These are phyloP conservation scores for Phaeosphaeriaceae sp. DNA, from an alignment of 2,329 filamentous ascomycete genomes.

Conservation along the genomic window DNA sequence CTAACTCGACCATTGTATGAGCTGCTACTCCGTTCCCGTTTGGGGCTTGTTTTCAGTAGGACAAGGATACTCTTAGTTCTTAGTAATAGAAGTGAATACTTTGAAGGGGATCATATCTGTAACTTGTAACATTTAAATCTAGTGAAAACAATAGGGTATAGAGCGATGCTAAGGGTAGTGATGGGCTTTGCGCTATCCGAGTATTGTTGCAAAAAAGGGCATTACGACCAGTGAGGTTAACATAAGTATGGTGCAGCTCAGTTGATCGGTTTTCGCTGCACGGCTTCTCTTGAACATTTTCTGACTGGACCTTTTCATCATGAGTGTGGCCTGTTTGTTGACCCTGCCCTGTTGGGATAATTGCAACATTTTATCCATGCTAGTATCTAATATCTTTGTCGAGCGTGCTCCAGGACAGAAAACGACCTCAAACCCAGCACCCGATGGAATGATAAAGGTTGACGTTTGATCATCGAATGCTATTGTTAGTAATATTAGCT, in stretches of 20 bases:
- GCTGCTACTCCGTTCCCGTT: constrained; percentile 4
- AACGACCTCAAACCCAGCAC: constrained; percentile 78
- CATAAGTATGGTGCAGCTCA: constrained; percentile 12
- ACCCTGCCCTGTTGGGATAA: constrained; percentile 41
- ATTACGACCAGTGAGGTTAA: constrained; percentile 11
- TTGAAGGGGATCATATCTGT: no score
- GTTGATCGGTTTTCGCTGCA: constrained; percentile 5
- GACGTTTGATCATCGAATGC: constrained; percentile 65
- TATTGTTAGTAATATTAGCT: constrained; percentile 19
- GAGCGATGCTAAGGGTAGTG: not conserved
- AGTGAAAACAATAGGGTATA: not conserved
- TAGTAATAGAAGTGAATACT: no score
- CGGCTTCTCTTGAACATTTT: constrained; percentile 26
- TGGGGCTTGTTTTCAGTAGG: not conserved
- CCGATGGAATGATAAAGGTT: constrained; percentile 64
- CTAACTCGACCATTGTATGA: not conserved
- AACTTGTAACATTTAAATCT: no score
- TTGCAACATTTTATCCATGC: constrained; percentile 42
- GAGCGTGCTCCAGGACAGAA: constrained; percentile 71
- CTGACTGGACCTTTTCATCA: constrained; percentile 20
- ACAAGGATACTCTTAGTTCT: not conserved
- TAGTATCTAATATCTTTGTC: constrained; percentile 55
- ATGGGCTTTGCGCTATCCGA: constrained; percentile 2
- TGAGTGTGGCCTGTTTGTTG: constrained; percentile 31
- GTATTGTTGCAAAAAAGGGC: not conserved